Base-by-base conservation (phyloP, 202 grass and related monocot genomes). In the Panicum virgatum region DNA sequence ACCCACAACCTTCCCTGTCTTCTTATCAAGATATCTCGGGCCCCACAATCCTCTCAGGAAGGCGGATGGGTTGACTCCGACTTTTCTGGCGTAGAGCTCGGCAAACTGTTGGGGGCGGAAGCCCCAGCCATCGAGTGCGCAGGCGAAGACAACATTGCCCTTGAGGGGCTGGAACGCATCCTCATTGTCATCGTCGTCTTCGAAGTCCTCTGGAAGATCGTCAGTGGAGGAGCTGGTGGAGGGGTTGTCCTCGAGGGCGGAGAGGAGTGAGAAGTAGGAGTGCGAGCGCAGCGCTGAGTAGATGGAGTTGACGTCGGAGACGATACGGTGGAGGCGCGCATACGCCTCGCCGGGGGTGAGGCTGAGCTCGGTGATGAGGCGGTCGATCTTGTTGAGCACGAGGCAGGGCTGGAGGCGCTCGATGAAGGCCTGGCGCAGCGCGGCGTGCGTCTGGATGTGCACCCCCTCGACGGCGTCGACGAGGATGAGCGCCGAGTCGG, bases 341-440 rank as follows among this genome's bases (percentile, higher is more conserved):
- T 98, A 98, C 4, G 96, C 92, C 85, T 98, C 92, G 52, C 83
- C 85, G 29, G 90, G 96, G 62, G 86, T 91, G 74, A 95, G 73
- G 57, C 91, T 85, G 54, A 98, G 96, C 85, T 98, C 90, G 30
- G 90, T 87, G 76, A 98, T 91, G 47, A 98, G 91, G 82, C 92
- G 91, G 65, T 95, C 92, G 37, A 98, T 89, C 89, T 98, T 98
- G 87, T 98, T 98, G 65, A 98, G 79, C 71, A 98, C 90, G 68
- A 98, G 90, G 89, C 92, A 98, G 65, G 92, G 96, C 0, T 82
- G 88, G 60, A 98, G 69, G 83, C 90, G 92, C 86, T 98, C 96
- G 19, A 98, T 46, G 88, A 94, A 98, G 79, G 96, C 92, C 77
- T 98, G 92, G 61, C 87, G 92, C 48, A 98, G 90, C 22, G 94